Conservation (phyloP, 345 rosid genomes). For the Salix viminalis region DNA sequence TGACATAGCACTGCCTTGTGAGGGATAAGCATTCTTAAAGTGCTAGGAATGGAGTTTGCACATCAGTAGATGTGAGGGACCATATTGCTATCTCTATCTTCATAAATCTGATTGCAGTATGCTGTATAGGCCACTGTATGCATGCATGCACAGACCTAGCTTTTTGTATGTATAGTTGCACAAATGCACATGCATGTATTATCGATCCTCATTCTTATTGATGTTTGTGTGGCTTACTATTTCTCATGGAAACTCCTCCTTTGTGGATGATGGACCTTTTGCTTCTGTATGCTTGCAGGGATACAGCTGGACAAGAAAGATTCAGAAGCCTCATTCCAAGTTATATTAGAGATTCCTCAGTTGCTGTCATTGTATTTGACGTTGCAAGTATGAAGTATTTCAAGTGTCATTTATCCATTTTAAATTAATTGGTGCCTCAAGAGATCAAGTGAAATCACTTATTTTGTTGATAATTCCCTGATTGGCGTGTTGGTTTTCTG, state of each 20-base stretch:
- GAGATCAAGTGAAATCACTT: background rate
- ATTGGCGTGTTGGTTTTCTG: background rate
- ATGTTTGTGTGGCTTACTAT: background rate
- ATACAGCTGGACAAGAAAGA: constrained; percentile 24
- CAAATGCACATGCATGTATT: background rate
- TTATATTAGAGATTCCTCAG: constrained; percentile 22
- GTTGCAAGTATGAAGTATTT: constrained; percentile 16
- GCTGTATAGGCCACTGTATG: background rate
- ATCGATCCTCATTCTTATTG: background rate
- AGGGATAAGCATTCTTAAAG: background rate
- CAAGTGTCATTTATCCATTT: background rate
- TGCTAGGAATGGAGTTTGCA: background rate
- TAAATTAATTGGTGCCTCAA: background rate
- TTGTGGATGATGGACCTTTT: background rate
- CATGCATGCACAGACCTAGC: background rate
- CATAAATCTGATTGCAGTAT: background rate
- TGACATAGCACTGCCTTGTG: background rate
- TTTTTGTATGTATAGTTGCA: background rate
- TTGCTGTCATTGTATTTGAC: constrained; percentile 23
- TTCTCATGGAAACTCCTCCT: background rate
- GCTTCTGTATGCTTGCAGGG: constrained; percentile 14
- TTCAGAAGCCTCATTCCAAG: constrained; percentile 27
- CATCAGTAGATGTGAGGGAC: background rate
- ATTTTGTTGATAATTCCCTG: background rate
- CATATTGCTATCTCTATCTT: background rate